phyloP scores from a whole-genome alignment of 345 rosid genomes.

The Syzygium aromaticum region DNA sequence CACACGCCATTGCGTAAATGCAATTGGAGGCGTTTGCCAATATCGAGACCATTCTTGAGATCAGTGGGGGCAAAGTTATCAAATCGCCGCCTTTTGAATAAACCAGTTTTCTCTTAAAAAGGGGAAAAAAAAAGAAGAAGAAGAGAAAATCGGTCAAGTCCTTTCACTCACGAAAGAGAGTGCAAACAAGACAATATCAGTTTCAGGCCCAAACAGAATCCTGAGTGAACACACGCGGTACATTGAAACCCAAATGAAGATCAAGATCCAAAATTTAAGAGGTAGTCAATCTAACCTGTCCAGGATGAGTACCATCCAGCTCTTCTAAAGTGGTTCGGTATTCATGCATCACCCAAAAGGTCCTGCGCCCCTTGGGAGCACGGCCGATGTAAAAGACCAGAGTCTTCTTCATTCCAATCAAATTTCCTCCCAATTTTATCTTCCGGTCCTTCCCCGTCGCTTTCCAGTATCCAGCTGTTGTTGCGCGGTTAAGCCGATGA shows the following conservation, averaged over 20 bases:
- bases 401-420: constrained; percentile 90
- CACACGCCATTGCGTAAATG: neutral
- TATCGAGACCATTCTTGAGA: neutral
- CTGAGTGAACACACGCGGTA: neutral
- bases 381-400: constrained; percentile 83
- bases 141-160: neutral
- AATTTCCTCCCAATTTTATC: constrained; percentile 37
- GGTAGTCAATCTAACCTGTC: constrained; percentile 44
- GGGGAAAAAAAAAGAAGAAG: neutral
- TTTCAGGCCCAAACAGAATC: neutral
- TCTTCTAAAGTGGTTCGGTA: constrained; percentile 65
- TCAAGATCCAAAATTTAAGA: neutral
- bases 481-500: constrained; percentile 73
- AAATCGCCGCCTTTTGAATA: neutral
- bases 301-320: constrained; percentile 68
- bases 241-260: neutral
- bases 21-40: neutral
- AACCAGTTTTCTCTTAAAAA: neutral
- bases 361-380: constrained; percentile 68
- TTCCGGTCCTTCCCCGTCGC: constrained; percentile 87
- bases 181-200: neutral
- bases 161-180: neutral
- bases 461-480: constrained; percentile 81
- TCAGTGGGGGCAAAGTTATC: neutral
- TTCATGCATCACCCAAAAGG: constrained; percentile 93